Percentiles rank a stretch among this genome's conserved stretches.
phyloP scores from a whole-genome alignment of 257 asterid species.

The Ballota nigra region DNA sequence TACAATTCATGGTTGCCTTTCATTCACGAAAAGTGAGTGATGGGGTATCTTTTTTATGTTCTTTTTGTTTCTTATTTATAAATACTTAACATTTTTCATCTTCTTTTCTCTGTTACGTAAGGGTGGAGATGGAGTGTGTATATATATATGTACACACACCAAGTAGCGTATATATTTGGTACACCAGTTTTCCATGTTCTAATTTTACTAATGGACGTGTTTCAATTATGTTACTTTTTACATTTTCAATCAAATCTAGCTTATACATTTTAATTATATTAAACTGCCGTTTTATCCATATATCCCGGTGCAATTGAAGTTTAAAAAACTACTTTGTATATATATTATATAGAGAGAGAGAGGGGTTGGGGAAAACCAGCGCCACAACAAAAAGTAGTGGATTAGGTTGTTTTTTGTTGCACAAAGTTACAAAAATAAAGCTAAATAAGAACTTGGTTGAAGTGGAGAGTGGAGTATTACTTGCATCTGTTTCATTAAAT shows the following conservation, averaged over 20 bases:
- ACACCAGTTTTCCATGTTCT: too few species aligned
- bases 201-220: too few species aligned
- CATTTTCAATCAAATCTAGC: too few species aligned
- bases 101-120: conserved; percentile 22
- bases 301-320: too few species aligned
- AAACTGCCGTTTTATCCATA: too few species aligned
- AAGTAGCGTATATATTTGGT: too few species aligned
- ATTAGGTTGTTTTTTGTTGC: conserved; percentile 44
- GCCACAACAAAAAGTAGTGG: conserved; percentile 56
- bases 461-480: conserved; percentile 2
- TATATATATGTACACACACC: neutral
- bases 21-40: conserved; percentile 77
- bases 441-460: neutral
- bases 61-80: conserved; percentile 12
- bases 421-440: neutral
- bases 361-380: conserved; percentile 40
- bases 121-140: conserved; percentile 27
- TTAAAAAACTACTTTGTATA: too few species aligned
- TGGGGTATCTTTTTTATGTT: conserved; percentile 37
- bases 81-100: conserved; percentile 7
- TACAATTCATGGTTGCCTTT: conserved; percentile 61
- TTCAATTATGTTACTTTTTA: too few species aligned
- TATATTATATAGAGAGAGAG: neutral
- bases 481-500: conserved; percentile 32
- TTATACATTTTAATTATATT: too few species aligned